phyloP scores from a whole-genome alignment of 108 stramenopile genomes.

The Nannochloropsis salina region DNA sequence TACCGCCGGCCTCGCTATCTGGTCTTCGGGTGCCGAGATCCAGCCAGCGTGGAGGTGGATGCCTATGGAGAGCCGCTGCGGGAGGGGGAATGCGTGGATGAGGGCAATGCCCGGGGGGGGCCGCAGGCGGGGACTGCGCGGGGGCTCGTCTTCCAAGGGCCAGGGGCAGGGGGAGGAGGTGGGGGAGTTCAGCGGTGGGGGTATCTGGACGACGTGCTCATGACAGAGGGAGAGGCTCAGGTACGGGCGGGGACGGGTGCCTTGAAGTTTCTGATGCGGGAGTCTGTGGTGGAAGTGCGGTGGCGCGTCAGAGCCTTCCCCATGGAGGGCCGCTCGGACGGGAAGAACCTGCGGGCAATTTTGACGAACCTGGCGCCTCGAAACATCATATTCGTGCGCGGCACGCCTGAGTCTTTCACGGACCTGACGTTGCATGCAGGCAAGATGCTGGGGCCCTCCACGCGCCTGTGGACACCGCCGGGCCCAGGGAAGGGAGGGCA shows the following conservation, averaged over 20 bases:
- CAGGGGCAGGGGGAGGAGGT: neutral
- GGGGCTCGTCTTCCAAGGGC: neutral
- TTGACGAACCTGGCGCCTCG: neutral
- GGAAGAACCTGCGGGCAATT: slow-evolving; percentile 9
- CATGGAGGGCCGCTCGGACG: neutral
- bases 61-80: neutral
- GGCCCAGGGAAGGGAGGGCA: neutral
- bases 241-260: neutral
- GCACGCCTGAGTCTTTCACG: neutral
- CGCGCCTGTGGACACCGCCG: neutral
- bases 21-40: neutral
- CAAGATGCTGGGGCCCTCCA: neutral
- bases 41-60: neutral
- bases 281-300: slow-evolving; percentile 3
- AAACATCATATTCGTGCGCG: neutral
- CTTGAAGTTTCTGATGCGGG: neutral
- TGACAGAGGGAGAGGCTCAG: neutral
- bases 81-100: neutral
- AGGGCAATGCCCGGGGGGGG: neutral
- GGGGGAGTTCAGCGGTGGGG: neutral
- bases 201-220: neutral
- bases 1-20: slow-evolving; percentile 10
- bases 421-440: neutral
- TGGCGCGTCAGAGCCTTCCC: neutral
- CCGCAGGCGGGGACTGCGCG: neutral